Base-by-base conservation (phyloP, 2,329 filamentous ascomycete genomes). In the Arthrobotrys sphaeroides region DNA sequence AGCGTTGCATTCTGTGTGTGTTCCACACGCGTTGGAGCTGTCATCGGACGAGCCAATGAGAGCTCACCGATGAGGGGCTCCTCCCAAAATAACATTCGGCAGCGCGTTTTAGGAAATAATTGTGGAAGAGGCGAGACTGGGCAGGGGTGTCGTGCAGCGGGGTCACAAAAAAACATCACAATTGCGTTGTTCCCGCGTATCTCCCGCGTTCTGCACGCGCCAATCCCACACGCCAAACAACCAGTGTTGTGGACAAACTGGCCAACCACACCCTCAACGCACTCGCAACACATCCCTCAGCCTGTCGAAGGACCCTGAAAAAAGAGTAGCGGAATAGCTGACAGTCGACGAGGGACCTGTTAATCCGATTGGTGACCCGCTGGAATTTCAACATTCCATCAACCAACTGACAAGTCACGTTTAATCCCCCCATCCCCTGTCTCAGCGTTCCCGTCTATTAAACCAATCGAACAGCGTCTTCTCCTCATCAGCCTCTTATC, bases 51-150 rank as follows among this genome's bases (percentile, higher is more conserved):
- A 53, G 28, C 69, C 60, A 67, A 67, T 61, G 13, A 45, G 9
- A 31, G 0, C 9, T 38, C 1, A 13, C 22, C 13, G 24, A n/a
- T 33, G 59, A 62, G 59, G 59, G 59, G 59, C n/a, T 49, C 55
- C 5, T 22, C 2, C 24, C 3, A 42, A 9, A 28, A 59, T n/a
- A 42, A 61, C 31, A 5, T 22, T 31, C 38, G 13, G n/a, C 12
- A 28, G 53, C 70, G 62, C 62, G 70, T 68, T 68, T 67, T 73
- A 47, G 68, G 68, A 55, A 60, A 68, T n/a, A 68, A 45, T 45
- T 31, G 24, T 24, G n/a, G 18, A 20, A 24, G 9, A 47, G 5
- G 9, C 22, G 20, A n/a, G n/a, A n/a, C n/a, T 12, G 10, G 20
- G 20, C 5, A 13, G 31, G 18, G 69, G 42, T 73, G 69, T 67